phyloP scores from a whole-genome alignment of 345 rosid species.

The Adansonia digitata region DNA sequence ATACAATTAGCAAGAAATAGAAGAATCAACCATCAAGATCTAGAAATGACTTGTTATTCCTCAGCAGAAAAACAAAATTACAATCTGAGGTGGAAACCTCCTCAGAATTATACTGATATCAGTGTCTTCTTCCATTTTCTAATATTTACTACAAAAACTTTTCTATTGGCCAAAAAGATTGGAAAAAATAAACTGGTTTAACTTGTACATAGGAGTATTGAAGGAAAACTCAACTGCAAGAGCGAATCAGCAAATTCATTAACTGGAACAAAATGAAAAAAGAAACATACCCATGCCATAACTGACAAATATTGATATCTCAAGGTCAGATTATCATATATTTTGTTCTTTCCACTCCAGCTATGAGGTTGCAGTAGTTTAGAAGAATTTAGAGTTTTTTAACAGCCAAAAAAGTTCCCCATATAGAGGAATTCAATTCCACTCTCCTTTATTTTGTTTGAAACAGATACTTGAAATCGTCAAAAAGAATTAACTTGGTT shows the following conservation, averaged over 20 bases:
- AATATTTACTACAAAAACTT: neutral
- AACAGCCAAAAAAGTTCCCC: neutral
- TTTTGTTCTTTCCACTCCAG: neutral
- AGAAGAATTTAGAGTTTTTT: neutral
- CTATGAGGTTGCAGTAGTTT: neutral
- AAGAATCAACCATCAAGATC: neutral
- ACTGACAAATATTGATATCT: neutral
- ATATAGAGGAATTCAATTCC: neutral
- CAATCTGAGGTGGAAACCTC: neutral
- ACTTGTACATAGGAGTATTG: neutral
- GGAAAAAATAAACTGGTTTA: neutral
- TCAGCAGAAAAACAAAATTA: neutral
- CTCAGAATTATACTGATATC: neutral
- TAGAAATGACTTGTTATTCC: neutral
- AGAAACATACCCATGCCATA: neutral
- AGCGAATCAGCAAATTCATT: neutral
- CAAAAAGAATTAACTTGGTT: neutral
- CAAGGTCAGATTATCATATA: neutral
- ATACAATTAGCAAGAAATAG: slow-evolving; percentile 8
- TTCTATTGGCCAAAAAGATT: neutral
- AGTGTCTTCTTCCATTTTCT: neutral
- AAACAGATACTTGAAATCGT: neutral
- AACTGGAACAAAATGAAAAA: neutral
- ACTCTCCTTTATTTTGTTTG: neutral
- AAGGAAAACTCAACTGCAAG: neutral